A percentile compares a stretch with the other conserved stretches of the same genome.
phyloP scores from a whole-genome alignment of 2,329 filamentous ascomycete genomes.

The Colletotrichum destructivum region DNA sequence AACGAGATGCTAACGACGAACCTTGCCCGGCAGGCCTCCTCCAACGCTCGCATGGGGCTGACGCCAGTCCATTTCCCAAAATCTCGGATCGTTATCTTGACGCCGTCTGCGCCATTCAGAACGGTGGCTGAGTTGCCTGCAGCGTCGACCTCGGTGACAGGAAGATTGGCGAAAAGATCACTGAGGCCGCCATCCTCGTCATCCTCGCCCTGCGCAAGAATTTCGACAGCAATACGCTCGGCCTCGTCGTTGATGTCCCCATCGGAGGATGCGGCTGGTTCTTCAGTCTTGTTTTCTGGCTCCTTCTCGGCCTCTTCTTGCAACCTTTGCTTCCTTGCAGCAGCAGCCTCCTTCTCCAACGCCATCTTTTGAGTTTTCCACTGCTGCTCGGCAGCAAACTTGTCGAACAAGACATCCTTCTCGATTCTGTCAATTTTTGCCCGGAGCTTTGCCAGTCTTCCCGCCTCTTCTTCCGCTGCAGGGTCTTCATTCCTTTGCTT shows the following conservation, averaged over 20 bases:
- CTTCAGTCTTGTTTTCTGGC: conserved; percentile 34
- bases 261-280: conserved; percentile 49
- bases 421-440: conserved; percentile 85
- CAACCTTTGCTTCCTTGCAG: conserved; percentile 59
- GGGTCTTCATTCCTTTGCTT: conserved; percentile 56
- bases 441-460: conserved; percentile 75
- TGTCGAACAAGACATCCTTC: conserved; percentile 83
- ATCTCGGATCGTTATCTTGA: conserved; percentile 78
- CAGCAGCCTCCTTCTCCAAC: conserved; percentile 74
- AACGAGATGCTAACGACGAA: conserved; percentile 52
- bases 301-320: conserved; percentile 51
- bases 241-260: conserved; percentile 71
- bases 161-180: conserved; percentile 73
- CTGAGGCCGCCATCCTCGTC: conserved; percentile 70
- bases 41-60: conserved; percentile 81
- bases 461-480: conserved; percentile 59
- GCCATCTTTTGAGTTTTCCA: conserved; percentile 74
- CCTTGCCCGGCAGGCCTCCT: conserved; percentile 90
- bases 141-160: conserved; percentile 71
- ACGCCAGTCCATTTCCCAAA: conserved; percentile 89
- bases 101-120: conserved; percentile 66
- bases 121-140: conserved; percentile 73
- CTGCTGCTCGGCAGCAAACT: conserved; percentile 72
- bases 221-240: conserved; percentile 70
- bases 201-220: conserved; percentile 69